Evolutionary conservation across 2,329 filamentous ascomycete species (phyloP), one percentile per base, ranked within the genome.

Genomic region (Xylariaceae sp.): DNA sequence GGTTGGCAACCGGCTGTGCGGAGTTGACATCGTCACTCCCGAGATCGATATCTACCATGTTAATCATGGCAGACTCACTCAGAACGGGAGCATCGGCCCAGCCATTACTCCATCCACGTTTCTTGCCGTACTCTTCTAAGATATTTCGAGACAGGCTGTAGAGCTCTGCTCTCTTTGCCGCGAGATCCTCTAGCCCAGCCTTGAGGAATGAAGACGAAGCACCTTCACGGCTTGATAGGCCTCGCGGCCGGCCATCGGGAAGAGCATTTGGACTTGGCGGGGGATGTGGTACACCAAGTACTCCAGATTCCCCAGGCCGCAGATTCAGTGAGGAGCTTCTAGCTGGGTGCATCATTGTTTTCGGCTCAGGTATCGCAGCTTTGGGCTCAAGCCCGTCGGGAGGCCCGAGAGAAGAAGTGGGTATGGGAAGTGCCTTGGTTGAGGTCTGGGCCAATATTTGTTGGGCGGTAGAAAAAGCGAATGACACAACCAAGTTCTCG

Each of bases 141-240:
- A 94, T 81, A 58, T 88, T 89, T 51, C 92, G 80, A 8, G 90
- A 92, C 39, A 96, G 74, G 52, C 89, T 75, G 56, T 90, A 87
- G 2, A 97, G 77, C 65, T 96, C 90, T 5, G 89, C 92, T 63
- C 92, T 81, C 56, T 85, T 84, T 42, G 89, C 88, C 34, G 92
- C 89, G 21, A 97, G 76, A 51, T 95, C 88, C 66, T 95, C 88
- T 0, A 92, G 74, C 0, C 92, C 91, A 6, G 74, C 65, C 56
- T 84, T 85, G 15, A 80, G 70, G 51, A 84, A 81, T 0, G 77
- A 71, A 4, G 73, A 71, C 16, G 73, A 57, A 5, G 26, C 26
- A 9, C 66, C 67, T 47, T 83, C 72, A 2, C 65, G 64, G 4
- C 75, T 8, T 8, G 26, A 26, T 8, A 26, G 8, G 26, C 72